These are phyloP conservation scores for Wickerhamomyces ciferrii DNA, from an alignment of 805 yeast species.

Conservation along the genomic window DNA sequence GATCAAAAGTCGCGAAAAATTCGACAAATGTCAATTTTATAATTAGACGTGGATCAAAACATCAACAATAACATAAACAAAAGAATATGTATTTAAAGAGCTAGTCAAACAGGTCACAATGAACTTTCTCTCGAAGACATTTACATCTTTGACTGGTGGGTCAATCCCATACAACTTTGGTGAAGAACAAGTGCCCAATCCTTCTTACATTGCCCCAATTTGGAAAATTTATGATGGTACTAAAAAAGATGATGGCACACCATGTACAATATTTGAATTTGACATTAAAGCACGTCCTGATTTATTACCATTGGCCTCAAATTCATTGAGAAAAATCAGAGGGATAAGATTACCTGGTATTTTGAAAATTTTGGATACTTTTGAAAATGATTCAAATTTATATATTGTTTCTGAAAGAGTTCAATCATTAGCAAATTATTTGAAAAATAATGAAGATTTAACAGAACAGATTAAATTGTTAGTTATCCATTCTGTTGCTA, in stretches of 20 bases:
- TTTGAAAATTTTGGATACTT: slow-evolving; percentile 53
- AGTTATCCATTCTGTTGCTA: slow-evolving; percentile 53
- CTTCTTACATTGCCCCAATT: slow-evolving; percentile 33
- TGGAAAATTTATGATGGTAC: slow-evolving; percentile 66
- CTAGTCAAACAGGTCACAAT: slow-evolving; percentile 28
- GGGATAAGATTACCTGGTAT: slow-evolving; percentile 68
- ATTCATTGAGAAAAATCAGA: slow-evolving; percentile 42
- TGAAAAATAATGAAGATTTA: slow-evolving; percentile 25
- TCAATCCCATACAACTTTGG: slow-evolving; percentile 56
- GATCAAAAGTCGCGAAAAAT: no score
- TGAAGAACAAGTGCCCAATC: slow-evolving; percentile 29
- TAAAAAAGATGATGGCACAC: slow-evolving; percentile 37
- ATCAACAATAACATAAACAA: neutral
- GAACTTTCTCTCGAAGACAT: slow-evolving; percentile 67
- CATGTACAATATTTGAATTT: slow-evolving; percentile 64
- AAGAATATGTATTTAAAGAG: no score
- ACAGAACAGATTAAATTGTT: slow-evolving; percentile 35
- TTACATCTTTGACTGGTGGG: slow-evolving; percentile 49
- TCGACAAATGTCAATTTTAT: no score
- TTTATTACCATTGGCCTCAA: slow-evolving; percentile 34
- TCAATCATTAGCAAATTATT: slow-evolving; percentile 39
- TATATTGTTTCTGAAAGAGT: slow-evolving; percentile 68
- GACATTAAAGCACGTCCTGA: slow-evolving; percentile 37
- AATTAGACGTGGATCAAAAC: neutral
- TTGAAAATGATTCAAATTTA: slow-evolving; percentile 51